Evolutionary conservation across 1,284 basidiomycete genomes (phyloP), one percentile per base, ranked within the genome.

Genomic region (Malassezia dermatis): DNA sequence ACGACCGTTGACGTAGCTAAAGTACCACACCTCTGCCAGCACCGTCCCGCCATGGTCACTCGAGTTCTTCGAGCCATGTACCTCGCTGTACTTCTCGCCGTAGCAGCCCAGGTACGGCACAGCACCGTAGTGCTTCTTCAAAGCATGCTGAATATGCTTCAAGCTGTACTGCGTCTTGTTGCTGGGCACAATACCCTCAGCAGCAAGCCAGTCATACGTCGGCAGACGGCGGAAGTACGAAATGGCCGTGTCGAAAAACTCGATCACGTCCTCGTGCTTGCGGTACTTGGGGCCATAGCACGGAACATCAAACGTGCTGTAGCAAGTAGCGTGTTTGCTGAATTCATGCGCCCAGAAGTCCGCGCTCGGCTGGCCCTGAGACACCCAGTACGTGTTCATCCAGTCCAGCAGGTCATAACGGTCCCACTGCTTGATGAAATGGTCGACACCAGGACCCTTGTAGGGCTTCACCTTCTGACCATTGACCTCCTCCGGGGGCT

Each of bases 271-370:
- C 17, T 42, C 28, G 17, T 50, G 37, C 39, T 42, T 23, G 15
- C 24, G 39, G 39, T 50, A 42, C 26, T 50, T 40, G 19, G 39
- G 26, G 2, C 48, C 48, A 24, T 50, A 50, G 40, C 48, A 50
- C 2, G 48, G 39, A 10, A 35, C 31, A 19, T 50, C 48, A 43
- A 50, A 50, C 13, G 48, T 50, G 13, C 39, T 42, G 40, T 32
- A 50, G 48, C 48, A 50, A 2, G 48, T 50, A 23, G 23, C 48
- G 26, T 50, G 48, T 40, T 50, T 50, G 28, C 48, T 50, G 23
- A 50, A 50, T n/a, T 50, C 48, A 28, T 50, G 48, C 3, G 48
- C 48, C 48, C 48, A 50, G 15, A 50, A 50, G 13, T 31, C 48
- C 7, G 15, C n/a, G 31, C 31, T 50, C 15, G 39, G 39, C 23